Evolutionary conservation across 1,284 basidiomycete genomes (phyloP).

Genomic region (Cryptococcus sp.): DNA sequence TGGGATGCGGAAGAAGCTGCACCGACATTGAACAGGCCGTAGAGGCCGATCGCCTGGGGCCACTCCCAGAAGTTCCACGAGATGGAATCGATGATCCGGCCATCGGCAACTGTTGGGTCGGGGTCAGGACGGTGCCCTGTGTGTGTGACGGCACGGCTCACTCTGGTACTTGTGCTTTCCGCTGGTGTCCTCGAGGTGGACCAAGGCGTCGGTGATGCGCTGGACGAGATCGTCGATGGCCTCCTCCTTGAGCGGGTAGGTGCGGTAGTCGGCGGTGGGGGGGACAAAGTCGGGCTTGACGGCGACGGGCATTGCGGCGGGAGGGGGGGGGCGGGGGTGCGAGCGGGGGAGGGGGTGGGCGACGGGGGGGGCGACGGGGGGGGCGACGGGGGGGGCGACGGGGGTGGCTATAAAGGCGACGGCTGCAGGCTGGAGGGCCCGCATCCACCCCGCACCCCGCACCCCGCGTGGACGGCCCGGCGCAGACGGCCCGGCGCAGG

Average conservation of each 20-base stretch:
- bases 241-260: conserved; percentile 11
- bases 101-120: no score
- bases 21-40: conserved; percentile 23
- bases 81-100: no score
- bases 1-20: neutral
- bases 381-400: no score
- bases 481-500: no score
- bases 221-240: conserved; percentile 13
- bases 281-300: conserved; percentile 10
- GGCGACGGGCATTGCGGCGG: neutral
- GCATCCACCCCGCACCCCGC: no score
- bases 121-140: no score
- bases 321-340: no score
- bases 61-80: conserved; percentile 57
- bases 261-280: conserved; percentile 10
- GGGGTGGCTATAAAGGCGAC: no score
- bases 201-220: conserved; percentile 14
- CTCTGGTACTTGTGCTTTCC: conserved; percentile 15
- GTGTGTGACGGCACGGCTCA: neutral
- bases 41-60: conserved; percentile 56
- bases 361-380: no score
- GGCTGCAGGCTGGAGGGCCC: no score
- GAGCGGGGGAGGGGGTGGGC: no score
- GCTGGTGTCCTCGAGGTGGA: conserved; percentile 18
- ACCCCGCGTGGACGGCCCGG: no score